Evolutionary conservation across 116 monocot species (phyloP).

Genomic region (Dioscorea cayenensis): DNA sequence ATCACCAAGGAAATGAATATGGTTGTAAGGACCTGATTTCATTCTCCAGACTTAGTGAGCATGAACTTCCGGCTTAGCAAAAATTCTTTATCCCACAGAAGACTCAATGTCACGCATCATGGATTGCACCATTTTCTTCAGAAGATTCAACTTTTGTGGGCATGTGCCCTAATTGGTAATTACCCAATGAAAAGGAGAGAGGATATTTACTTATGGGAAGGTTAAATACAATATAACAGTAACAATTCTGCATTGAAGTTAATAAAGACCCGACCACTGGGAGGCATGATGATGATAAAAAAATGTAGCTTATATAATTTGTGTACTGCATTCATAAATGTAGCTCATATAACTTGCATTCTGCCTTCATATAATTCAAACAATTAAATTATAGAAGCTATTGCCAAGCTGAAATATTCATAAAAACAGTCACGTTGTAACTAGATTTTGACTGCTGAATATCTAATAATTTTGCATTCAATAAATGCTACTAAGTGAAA

Average conservation of each 20-base stretch:
- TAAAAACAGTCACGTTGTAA: neutral
- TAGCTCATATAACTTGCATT: neutral
- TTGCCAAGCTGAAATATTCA: neutral
- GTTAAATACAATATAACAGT: neutral
- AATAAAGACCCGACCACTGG: slow-evolving; percentile 17
- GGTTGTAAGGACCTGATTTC: too few relatives aligned
- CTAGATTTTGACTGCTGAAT: neutral
- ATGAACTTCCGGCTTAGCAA: too few relatives aligned
- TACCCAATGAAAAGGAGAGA: too few relatives aligned
- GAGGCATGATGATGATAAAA: too few relatives aligned
- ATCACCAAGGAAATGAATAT: too few relatives aligned
- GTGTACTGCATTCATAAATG: neutral
- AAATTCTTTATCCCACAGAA: too few relatives aligned
- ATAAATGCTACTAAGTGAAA: neutral
- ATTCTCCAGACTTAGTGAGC: too few relatives aligned
- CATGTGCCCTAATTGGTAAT: too few relatives aligned
- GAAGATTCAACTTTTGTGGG: too few relatives aligned
- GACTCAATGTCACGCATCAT: too few relatives aligned
- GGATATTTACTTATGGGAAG: too few relatives aligned
- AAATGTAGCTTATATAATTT: neutral
- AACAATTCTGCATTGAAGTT: neutral
- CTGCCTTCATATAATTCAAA: neutral
- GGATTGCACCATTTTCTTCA: too few relatives aligned
- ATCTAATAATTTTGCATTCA: neutral
- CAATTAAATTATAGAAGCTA: neutral